A percentile compares a stretch with the other conserved stretches of the same genome.
phyloP scores from a whole-genome alignment of 208 protist species.

The Crithidia acanthocephali region DNA sequence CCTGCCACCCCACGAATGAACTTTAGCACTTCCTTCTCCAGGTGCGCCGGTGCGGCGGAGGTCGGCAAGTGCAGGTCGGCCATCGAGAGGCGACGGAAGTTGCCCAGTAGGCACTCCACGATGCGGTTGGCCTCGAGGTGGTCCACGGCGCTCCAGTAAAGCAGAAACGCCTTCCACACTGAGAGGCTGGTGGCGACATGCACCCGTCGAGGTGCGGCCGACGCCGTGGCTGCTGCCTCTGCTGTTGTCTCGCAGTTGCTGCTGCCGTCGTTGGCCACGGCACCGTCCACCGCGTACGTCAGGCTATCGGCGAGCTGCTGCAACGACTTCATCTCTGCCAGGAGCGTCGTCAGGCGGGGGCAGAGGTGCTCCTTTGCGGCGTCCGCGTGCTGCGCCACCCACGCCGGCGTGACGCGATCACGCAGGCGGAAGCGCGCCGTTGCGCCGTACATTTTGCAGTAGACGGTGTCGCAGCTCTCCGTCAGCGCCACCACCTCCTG shows the following conservation, averaged over 20 bases:
- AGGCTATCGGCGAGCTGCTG: constrained; percentile 11
- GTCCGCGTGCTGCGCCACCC: constrained; percentile 28
- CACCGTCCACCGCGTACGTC: background rate
- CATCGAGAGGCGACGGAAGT: constrained; percentile 61
- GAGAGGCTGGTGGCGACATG: constrained; percentile 1
- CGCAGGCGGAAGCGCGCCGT: constrained; percentile 21
- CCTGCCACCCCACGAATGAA: constrained; percentile 67
- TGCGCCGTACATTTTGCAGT: constrained; percentile 1
- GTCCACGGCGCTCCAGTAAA: constrained; percentile 43
- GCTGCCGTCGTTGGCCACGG: background rate
- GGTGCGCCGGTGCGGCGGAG: constrained; percentile 45
- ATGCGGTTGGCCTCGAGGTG: constrained; percentile 39
- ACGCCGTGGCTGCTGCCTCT: background rate
- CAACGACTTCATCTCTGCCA: constrained; percentile 17
- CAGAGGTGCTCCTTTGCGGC: constrained; percentile 34
- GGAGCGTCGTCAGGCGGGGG: constrained; percentile 14
- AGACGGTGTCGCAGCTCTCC: constrained; percentile 11
- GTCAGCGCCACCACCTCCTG: constrained; percentile 16
- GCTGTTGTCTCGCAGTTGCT: background rate
- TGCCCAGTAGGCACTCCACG: constrained; percentile 40
- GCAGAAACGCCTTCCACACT: constrained; percentile 30
- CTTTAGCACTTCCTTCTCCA: constrained; percentile 59
- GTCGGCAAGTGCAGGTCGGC: constrained; percentile 60
- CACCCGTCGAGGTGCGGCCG: background rate
- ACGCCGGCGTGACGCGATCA: constrained; percentile 27